Evolutionary conservation across 495 filamentous ascomycete genomes (phyloP), one percentile per base, ranked within the genome.

Genomic region (Aspergillus sparsus): DNA sequence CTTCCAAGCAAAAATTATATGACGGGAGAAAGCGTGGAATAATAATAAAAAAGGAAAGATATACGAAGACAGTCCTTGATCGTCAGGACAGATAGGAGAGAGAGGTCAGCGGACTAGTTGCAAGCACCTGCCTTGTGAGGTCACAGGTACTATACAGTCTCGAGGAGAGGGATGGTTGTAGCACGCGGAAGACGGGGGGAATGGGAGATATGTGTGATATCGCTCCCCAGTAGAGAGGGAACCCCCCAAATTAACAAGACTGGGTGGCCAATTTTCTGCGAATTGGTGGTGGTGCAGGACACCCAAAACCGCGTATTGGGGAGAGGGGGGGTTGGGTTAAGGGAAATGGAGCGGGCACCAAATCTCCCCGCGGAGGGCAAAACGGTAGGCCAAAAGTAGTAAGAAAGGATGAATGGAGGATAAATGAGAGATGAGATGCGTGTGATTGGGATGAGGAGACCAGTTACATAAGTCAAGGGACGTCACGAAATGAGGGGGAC

Each of bases 51-150:
- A n/a, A 4, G n/a, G 41, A 35, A 18, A 21, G 12, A 34, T 18
- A 10, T 50, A 42, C 21, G 21, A 27, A 39, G 37, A 49, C 56
- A 31, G 46, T 64, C 59, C 47, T 55, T 62, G 53, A 53, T 42
- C 46, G 60, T 54, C 53, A 58, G 39, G 13, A 21, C 46, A 51
- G 21, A 21, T 49, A 60, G 41, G 41, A 52, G 6, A 63, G 53
- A 53, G 49, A 55, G 46, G 65, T 67, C 65, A 67, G 65, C 62
- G 62, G 65, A 51, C 44, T 21, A 55, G 46, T 47, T 68, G 67
- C 69, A 68, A 70, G 70, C 71, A 75, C 69, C 71, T 74, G 74
- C 71, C 74, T 73, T 65, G 69, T 61, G 59, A 68, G 59, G 64
- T 70, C 71, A 71, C 74, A 71, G 68, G 68, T 68, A 69, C 67